phyloP scores from a whole-genome alignment of 1,284 basidiomycete species.

The Ceratobasidium sp. region DNA sequence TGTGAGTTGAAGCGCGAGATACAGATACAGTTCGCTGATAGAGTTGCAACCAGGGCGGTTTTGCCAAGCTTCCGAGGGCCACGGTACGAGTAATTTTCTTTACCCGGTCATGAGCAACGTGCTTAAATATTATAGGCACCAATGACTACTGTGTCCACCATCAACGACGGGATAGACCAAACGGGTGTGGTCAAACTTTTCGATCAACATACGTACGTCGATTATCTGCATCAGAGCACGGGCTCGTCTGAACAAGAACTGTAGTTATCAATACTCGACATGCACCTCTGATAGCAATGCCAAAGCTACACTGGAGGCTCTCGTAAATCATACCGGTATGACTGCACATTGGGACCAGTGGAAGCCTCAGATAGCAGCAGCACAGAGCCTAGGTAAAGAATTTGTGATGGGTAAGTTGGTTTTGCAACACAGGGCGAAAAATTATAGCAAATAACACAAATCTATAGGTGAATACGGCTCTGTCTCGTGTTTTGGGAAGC shows the following conservation, averaged over 20 bases:
- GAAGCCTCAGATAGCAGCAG: constrained; percentile 57
- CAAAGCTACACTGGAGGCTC: constrained; percentile 54
- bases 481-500: constrained; percentile 57
- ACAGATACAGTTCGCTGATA: background rate
- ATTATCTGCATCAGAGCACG: background rate
- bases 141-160: constrained; percentile 55
- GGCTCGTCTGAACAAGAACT: constrained; percentile 29
- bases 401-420: constrained; percentile 54
- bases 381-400: constrained; percentile 52
- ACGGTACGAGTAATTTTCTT: constrained; percentile 25
- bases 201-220: constrained; percentile 50
- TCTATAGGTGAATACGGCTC: constrained; percentile 53
- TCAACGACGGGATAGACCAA: constrained; percentile 54
- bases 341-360: constrained; percentile 56
- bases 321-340: constrained; percentile 56
- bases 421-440: background rate
- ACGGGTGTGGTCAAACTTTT: constrained; percentile 52
- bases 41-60: constrained; percentile 39
- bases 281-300: constrained; percentile 56
- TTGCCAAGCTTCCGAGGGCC: constrained; percentile 54
- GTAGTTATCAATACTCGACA: constrained; percentile 57
- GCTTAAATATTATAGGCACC: constrained; percentile 47
- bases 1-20: constrained; percentile 38
- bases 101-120: background rate
- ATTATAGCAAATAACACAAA: background rate